Evolutionary conservation across 257 asterid species (phyloP), one percentile per base, ranked within the genome.

Genomic region (Nicotiana knightiana): DNA sequence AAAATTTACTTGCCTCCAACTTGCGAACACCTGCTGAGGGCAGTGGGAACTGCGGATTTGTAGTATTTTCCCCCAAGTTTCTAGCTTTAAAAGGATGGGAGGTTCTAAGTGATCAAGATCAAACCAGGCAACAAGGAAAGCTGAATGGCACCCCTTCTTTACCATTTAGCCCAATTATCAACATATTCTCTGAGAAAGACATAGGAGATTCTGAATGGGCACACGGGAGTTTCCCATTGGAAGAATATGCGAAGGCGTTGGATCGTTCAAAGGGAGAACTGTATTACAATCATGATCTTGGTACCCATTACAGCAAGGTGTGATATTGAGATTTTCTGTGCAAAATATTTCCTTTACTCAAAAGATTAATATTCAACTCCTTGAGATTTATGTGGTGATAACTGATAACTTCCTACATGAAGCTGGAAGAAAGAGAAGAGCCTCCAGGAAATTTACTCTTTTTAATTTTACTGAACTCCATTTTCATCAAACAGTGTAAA

Each of bases 301-400:
- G 99, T 87, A 92, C 93, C 97, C 88, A 91, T 87, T 96, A 91
- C 81, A 96, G 92, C 86, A 96, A 96, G 99, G 99, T 94, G 86
- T 76, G 88, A 68, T 75, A 82, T 85, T 87, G 64, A 78, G 61
- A 85, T 83, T 84, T 58, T 89, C 81, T 33, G 80, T 76, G 15
- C 37, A 43, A 71, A 61, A 82, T 86, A 55, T 73, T 80, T 77
- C 68, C 63, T 43, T 82, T 70, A 84, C 66, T 15, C 78, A 10
- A 35, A 73, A 65, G 46, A 51, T 81, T 79, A 57, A 5, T 24
- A 62, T 43, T 79, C 46, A 53, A 37, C 16, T 76, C 51, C 16
- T 77, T 48, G 73, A 11, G 9, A 84, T 53, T 12, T 7, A 48
- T 17, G 15, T 67, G 10, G 77, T 64, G n/a, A 28, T 11, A 53